Evolutionary conservation across 1,284 basidiomycete species (phyloP).

Genomic region (Apiotrichum gamsii): DNA sequence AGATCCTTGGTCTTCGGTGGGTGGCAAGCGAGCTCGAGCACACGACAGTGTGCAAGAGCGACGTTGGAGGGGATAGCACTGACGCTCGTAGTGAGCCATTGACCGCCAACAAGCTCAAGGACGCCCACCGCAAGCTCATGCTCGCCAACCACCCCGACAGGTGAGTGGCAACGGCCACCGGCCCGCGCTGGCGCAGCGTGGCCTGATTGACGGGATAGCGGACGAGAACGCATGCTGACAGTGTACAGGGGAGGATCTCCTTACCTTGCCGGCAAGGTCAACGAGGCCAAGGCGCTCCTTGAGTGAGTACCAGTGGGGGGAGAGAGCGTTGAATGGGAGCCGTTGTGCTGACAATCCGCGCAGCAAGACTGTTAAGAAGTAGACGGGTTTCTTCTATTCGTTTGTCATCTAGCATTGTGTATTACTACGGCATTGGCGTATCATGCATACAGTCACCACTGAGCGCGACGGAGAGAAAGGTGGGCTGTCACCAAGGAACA

Average conservation of each 20-base stretch:
- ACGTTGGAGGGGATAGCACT: too few species aligned
- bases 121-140: constrained; percentile 88
- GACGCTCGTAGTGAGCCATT: constrained; percentile 59
- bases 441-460: constrained; percentile 17
- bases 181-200: too few species aligned
- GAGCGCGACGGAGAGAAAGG: background rate
- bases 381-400: constrained; percentile 1
- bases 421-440: constrained; percentile 8
- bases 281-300: constrained; percentile 80
- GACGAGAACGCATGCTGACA: too few species aligned
- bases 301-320: constrained; percentile 49
- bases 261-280: constrained; percentile 95
- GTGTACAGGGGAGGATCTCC: constrained; percentile 72
- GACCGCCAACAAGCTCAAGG: constrained; percentile 69
- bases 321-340: background rate
- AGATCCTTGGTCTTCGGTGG: constrained; percentile 85
- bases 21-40: too few species aligned
- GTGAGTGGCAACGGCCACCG: too few species aligned
- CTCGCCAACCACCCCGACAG: constrained; percentile 79
- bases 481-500: too few species aligned
- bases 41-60: too few species aligned
- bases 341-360: background rate
- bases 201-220: too few species aligned
- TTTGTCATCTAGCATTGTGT: constrained; percentile 5
- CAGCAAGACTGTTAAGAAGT: constrained; percentile 27